Conservation (phyloP, 352 stramenopile species). For the Phytophthora sansomeana region DNA sequence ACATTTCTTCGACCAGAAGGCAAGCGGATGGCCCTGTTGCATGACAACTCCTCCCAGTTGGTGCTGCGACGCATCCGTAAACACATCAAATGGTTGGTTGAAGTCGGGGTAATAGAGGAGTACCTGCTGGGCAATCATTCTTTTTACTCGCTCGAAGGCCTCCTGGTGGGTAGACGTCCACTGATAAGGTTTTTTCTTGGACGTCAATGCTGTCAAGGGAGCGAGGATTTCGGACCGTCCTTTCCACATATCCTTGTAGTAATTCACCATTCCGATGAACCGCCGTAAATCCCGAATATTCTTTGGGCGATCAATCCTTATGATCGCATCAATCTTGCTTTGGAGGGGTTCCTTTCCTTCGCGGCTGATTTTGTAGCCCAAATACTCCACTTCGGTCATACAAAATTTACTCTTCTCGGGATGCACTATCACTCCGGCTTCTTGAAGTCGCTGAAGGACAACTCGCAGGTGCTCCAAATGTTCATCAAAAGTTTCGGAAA, state of each 20-base stretch:
- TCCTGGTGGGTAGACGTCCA: background rate
- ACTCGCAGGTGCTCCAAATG: background rate
- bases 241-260: slow-evolving; percentile 7
- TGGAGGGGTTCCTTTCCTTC: background rate
- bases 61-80: slow-evolving; percentile 2
- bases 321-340: background rate
- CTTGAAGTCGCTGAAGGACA: background rate
- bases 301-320: background rate
- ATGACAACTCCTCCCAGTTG: slow-evolving; percentile 9
- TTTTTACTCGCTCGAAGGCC: background rate
- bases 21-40: too few relatives aligned
- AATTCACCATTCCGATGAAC: slow-evolving; percentile 9
- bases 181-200: background rate
- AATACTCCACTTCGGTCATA: background rate
- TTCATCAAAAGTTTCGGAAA: background rate
- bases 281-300: background rate
- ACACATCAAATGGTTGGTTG: background rate
- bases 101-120: slow-evolving; percentile 4
- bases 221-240: background rate
- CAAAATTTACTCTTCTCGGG: background rate
- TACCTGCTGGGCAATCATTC: background rate
- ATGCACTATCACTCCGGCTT: background rate
- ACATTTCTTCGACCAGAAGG: too few relatives aligned
- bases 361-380: background rate
- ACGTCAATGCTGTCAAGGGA: slow-evolving; percentile 3